These are phyloP conservation scores for Selenicereus undatus DNA, from an alignment of 148 eudicot genomes.

Conservation along the genomic window DNA sequence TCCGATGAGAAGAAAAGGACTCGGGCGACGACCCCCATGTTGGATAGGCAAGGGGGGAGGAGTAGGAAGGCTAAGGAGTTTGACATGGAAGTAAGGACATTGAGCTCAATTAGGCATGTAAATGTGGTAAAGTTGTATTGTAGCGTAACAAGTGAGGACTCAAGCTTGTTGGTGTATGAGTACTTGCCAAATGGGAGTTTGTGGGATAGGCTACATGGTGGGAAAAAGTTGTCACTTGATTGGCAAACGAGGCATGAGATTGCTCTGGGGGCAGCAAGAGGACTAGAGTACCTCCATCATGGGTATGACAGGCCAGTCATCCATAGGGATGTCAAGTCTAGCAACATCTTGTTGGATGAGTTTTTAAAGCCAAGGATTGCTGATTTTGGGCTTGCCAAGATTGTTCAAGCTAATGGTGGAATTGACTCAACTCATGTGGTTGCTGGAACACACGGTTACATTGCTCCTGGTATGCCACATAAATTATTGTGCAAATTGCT, in stretches of 20 bases:
- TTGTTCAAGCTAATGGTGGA: conserved; percentile 42
- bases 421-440: conserved; percentile 60
- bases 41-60: conserved; percentile 38
- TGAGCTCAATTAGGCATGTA: conserved; percentile 85
- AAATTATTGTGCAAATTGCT: neutral
- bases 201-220: conserved; percentile 67
- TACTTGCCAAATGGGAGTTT: conserved; percentile 85
- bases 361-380: conserved; percentile 77
- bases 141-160: conserved; percentile 83
- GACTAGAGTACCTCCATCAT: conserved; percentile 87
- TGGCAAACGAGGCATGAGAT: conserved; percentile 80
- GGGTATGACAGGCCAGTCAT: conserved; percentile 74
- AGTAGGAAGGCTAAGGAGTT: conserved; percentile 50
- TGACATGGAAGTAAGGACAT: conserved; percentile 72
- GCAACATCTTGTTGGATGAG: conserved; percentile 86
- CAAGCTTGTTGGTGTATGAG: conserved; percentile 88
- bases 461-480: conserved; percentile 76
- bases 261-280: conserved; percentile 79
- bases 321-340: conserved; percentile 92
- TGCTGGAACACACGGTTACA: conserved; percentile 88
- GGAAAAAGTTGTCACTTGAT: conserved; percentile 48
- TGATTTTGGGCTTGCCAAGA: conserved; percentile 92
- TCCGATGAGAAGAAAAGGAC: conserved; percentile 28
- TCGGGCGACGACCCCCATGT: conserved; percentile 45
- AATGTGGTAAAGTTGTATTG: conserved; percentile 88